These are phyloP conservation scores for Arctium minus DNA, from an alignment of 129 eudicot species.

Conservation along the genomic window DNA sequence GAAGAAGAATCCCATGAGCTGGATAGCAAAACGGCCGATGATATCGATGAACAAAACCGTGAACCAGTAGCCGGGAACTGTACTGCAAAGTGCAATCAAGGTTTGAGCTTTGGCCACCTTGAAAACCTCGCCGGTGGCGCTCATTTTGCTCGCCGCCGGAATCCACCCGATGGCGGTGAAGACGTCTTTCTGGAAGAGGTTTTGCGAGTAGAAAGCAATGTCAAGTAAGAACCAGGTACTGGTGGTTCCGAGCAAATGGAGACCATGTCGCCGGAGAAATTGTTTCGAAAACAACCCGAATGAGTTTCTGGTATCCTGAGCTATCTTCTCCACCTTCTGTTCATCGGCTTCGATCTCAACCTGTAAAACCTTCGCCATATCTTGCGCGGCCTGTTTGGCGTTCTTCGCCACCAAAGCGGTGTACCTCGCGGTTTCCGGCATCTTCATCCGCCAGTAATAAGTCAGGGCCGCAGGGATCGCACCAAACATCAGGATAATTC, in stretches of 20 bases:
- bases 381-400: constrained; percentile 47
- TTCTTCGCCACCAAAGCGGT: constrained; percentile 56
- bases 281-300: constrained; percentile 40
- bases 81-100: constrained; percentile 35
- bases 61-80: constrained; percentile 49
- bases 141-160: constrained; percentile 27
- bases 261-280: constrained; percentile 39
- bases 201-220: constrained; percentile 48
- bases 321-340: constrained; percentile 16
- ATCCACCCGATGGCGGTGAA: constrained; percentile 47
- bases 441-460: constrained; percentile 49
- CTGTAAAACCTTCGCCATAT: constrained; percentile 48
- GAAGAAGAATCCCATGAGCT: constrained; percentile 43
- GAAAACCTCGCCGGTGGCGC: constrained; percentile 38
- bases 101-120: constrained; percentile 36
- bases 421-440: constrained; percentile 64
- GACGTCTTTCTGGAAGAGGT: constrained; percentile 52
- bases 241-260: constrained; percentile 45
- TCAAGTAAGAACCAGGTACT: constrained; percentile 51
- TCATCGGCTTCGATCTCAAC: constrained; percentile 39
- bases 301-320: constrained; percentile 5
- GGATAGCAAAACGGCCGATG: constrained; percentile 34
- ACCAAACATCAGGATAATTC: constrained; percentile 53
- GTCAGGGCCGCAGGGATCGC: constrained; percentile 52
- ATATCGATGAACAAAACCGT: constrained; percentile 28